Evolutionary conservation across 2,329 filamentous ascomycete genomes (phyloP), one percentile per base, ranked within the genome.

Genomic region (Onygenales sp.): DNA sequence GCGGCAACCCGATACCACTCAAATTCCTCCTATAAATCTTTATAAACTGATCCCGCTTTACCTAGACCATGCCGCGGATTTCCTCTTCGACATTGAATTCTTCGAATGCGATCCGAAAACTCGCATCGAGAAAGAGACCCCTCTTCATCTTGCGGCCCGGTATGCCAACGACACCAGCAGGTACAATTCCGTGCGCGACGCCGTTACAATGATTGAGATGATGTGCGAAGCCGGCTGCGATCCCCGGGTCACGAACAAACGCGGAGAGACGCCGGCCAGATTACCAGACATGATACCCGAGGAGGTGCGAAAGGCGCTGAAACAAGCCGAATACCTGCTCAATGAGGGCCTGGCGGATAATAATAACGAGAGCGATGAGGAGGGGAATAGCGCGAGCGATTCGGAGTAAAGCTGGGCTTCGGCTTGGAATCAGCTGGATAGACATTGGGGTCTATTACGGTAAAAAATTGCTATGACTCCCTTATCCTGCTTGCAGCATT

Each of bases 91-190:
- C 53, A 69, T 76, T 47, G 70, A 76, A 57, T 73, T 62, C 57
- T 75, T 76, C 47, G 73, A 76, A 66, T 75, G 72, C 51, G 73
- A 76, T 59, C 73, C 73, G 21, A 58, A 73, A 47, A 76, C 72
- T 46, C 68, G 72, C 46, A 57, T 72, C 55, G 73, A 75, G 57
- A 69, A 71, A 56, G 73, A 75, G 52, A 74, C 73, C 2, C 73
- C 73, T 7, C 65, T 76, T 31, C 73, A 76, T 58, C 61, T 63
- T 44, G 73, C 72, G 41, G 73, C 75, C 39, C 69, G 68, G 46
- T 75, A 68, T 58, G 72, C 72, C 59, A 75, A 73, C 53, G 73
- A 76, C 46, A 73, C 74, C 55, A 49, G 47, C 36, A 35, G 47
- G 13, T 49, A 49, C 36, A 49, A 49, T 14, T 71, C 75, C 51